A percentile compares a stretch with the other conserved stretches of the same genome.
These are phyloP conservation scores for Pholiota adiposa DNA, from an alignment of 1,284 basidiomycete genomes.

Conservation along the genomic window DNA sequence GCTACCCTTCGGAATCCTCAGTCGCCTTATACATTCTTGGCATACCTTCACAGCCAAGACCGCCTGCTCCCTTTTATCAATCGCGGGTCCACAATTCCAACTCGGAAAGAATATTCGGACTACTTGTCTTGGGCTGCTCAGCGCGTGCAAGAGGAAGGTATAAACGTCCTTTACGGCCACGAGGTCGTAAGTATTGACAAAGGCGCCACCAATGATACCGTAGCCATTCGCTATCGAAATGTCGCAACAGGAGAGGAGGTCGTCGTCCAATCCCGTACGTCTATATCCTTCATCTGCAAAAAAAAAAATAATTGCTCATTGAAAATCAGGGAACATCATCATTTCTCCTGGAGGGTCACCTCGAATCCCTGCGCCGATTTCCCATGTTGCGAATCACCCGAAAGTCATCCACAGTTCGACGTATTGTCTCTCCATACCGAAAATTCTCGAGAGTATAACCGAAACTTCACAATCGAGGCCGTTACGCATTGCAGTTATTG, in stretches of 20 bases:
- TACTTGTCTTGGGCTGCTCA: slow-evolving; percentile 60
- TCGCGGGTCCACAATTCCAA: slow-evolving; percentile 89
- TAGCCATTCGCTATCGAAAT: slow-evolving; percentile 43
- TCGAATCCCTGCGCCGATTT: slow-evolving; percentile 44
- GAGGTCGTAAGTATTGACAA: slow-evolving; percentile 49
- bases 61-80: slow-evolving; percentile 69
- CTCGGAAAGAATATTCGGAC: slow-evolving; percentile 79
- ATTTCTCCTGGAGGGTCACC: slow-evolving; percentile 58
- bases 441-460: slow-evolving; percentile 37
- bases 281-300: slow-evolving; percentile 9
- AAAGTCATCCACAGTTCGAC: slow-evolving; percentile 49
- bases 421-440: slow-evolving; percentile 44
- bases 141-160: slow-evolving; percentile 46
- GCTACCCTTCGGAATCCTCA: slow-evolving; percentile 59
- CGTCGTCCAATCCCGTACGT: slow-evolving; percentile 44
- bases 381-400: slow-evolving; percentile 37
- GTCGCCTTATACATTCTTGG: slow-evolving; percentile 61
- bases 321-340: slow-evolving; percentile 45
- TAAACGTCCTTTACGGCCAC: slow-evolving; percentile 51
- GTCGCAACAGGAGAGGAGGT: slow-evolving; percentile 39
- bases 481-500: slow-evolving; percentile 54
- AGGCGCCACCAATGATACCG: slow-evolving; percentile 33
- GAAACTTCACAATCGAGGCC: slow-evolving; percentile 27
- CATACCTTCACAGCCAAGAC: slow-evolving; percentile 56
- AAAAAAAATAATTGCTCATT: slow-evolving; percentile 10